These are phyloP conservation scores for Kuraishia hungarica DNA, from an alignment of 805 yeast species.

Conservation along the genomic window DNA sequence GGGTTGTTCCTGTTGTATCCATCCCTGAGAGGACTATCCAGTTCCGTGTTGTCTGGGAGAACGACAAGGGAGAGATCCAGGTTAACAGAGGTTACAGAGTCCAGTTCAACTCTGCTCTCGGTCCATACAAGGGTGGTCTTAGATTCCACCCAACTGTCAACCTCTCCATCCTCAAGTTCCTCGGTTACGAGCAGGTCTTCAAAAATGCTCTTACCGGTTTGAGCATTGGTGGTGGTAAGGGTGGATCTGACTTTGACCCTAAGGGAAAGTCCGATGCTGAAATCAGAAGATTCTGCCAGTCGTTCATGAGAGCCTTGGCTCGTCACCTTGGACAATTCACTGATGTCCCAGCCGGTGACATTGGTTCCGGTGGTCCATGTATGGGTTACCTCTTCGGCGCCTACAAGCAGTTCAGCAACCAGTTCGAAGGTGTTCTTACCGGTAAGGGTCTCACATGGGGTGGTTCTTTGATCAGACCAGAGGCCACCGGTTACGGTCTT, in stretches of 20 bases:
- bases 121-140: slow-evolving; percentile 99
- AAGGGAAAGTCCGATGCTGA: slow-evolving; percentile 89
- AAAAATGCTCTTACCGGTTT: slow-evolving; percentile 97
- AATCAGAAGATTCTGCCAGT: slow-evolving; percentile 93
- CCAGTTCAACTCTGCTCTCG: slow-evolving; percentile 95
- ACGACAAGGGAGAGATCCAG: slow-evolving; percentile 84
- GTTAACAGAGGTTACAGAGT: slow-evolving; percentile 98
- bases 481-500: slow-evolving; percentile 98
- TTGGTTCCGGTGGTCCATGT: slow-evolving; percentile 97
- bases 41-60: slow-evolving; percentile 98
- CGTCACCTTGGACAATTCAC: slow-evolving; percentile 96
- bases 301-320: slow-evolving; percentile 92
- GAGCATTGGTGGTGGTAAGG: slow-evolving; percentile 99
- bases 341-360: slow-evolving; percentile 99
- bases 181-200: slow-evolving; percentile 98
- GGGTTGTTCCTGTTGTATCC: slow-evolving; percentile 82
- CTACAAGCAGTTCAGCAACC: slow-evolving; percentile 83
- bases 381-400: slow-evolving; percentile 95
- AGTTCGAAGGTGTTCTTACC: slow-evolving; percentile 95
- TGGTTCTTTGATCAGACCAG: slow-evolving; percentile 98
- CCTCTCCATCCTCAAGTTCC: slow-evolving; percentile 87
- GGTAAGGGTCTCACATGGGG: slow-evolving; percentile 99
- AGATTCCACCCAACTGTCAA: slow-evolving; percentile 97
- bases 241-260: slow-evolving; percentile 98
- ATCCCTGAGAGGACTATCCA: slow-evolving; percentile 94